A percentile compares a stretch with the other conserved stretches of the same genome.
Evolutionary conservation across 2,329 filamentous ascomycete genomes (phyloP).

Genomic region (Ceratocystis eucalypticola): DNA sequence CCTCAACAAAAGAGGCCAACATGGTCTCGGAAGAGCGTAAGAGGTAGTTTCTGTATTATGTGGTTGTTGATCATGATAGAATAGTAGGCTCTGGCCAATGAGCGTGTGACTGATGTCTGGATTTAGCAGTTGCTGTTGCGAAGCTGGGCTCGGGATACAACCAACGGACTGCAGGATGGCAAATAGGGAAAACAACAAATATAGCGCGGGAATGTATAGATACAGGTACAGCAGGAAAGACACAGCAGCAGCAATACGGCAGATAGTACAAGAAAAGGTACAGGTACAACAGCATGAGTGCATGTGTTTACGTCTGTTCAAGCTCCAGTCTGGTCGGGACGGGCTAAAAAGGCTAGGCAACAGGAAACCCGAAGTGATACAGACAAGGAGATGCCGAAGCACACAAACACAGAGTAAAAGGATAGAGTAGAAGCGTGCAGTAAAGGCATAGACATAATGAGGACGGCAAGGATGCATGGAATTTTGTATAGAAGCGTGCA

Average conservation of each 20-base stretch:
- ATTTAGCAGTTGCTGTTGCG: neutral
- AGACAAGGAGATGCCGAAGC: slow-evolving; percentile 2
- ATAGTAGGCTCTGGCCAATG: neutral
- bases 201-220: neutral
- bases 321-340: neutral
- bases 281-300: neutral
- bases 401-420: neutral
- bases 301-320: neutral
- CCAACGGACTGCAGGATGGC: neutral
- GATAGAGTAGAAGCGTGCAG: too few species aligned
- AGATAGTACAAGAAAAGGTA: neutral
- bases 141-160: too few species aligned
- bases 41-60: neutral
- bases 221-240: neutral
- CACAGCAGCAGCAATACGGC: neutral
- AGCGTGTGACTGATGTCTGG: neutral
- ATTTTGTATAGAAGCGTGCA: neutral
- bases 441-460: neutral
- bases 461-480: neutral
- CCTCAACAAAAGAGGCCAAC: slow-evolving; percentile 1
- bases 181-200: neutral
- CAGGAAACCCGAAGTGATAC: slow-evolving; percentile 4
- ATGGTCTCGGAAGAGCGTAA: neutral
- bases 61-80: neutral
- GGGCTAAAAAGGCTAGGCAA: slow-evolving; percentile 1